Base-by-base conservation (phyloP, 768 basidiomycete species). In the Boletus fagicola region DNA sequence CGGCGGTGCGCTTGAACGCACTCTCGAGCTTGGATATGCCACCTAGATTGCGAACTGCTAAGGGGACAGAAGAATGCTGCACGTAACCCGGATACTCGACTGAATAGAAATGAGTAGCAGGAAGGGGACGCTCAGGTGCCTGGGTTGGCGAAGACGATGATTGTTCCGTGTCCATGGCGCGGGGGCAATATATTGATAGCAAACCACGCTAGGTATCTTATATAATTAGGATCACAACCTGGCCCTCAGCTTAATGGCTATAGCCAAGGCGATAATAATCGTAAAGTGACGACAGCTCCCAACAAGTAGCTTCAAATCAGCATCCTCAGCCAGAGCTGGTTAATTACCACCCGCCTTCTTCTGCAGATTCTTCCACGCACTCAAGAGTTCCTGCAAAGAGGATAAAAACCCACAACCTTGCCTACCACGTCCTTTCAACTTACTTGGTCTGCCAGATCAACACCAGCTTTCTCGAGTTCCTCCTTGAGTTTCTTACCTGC, bases 51-150 rank as follows among this genome's bases (percentile, higher is more conserved):
- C 79, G 74, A 44, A 94, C 71, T 2, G 87, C 91, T 18, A 77
- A 62, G 0, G 84, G 77, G 5, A 86, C 79, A 35, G 92, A 89
- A 1, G 78, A 68, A 4, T 78, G 72, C 15, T 78, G 74, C 53
- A 97, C 86, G 62, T 92, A 92, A 59, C 94, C 94, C 8, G 94
- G 94, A 74, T 94, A 96, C 71, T 97, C 94, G 59, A 96, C 77
- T 5, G 92, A 88, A 67, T 88, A 89, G 68, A 86, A 89, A 31
- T 83, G 77, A 6, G 78, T 76, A 35, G 80, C 75, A 22, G 86
- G 83, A 2, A 92, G 74, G 2, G 79, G 74, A 20, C 51, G 71
- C 39, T 76, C 72, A 16, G 71, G 74, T 0, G 80, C 80, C 38
- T 67, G 60, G n/a, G 55, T 50, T 36, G 67, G 59, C 11, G 58